These are phyloP conservation scores for Dichotomopilus funicola DNA, from an alignment of 2,329 filamentous ascomycete species.

Conservation along the genomic window DNA sequence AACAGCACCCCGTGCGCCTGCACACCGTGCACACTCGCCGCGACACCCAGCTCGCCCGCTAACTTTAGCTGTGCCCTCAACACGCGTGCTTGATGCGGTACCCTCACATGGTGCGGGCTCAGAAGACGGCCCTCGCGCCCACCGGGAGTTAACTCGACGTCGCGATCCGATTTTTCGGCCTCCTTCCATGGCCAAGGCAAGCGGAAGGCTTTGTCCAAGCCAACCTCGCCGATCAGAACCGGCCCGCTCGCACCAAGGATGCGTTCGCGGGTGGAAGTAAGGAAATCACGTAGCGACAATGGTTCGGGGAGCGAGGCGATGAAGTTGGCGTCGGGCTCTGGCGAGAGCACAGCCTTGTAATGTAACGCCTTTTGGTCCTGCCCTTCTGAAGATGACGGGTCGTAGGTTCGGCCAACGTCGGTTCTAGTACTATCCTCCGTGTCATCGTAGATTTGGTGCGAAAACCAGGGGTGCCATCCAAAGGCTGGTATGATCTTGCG, in stretches of 20 bases:
- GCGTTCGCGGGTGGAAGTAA: conserved; percentile 44
- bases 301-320: conserved; percentile 29
- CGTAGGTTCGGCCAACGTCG: conserved; percentile 30
- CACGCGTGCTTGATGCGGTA: conserved; percentile 62
- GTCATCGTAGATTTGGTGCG: conserved; percentile 67
- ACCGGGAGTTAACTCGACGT: conserved; percentile 52
- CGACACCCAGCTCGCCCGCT: conserved; percentile 58
- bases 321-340: conserved; percentile 43
- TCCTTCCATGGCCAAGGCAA: conserved; percentile 55
- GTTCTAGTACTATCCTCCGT: conserved; percentile 23
- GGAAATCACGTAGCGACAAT: conserved; percentile 16
- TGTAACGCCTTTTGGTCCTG: conserved; percentile 47
- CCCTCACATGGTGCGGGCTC: conserved; percentile 60
- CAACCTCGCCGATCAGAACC: conserved; percentile 70
- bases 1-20: conserved; percentile 68
- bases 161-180: background rate
- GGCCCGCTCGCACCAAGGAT: conserved; percentile 49
- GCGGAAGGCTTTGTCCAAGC: conserved; percentile 70
- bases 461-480: conserved; percentile 86
- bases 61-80: conserved; percentile 63
- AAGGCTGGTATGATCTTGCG: conserved; percentile 58
- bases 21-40: conserved; percentile 67
- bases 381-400: conserved; percentile 22
- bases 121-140: conserved; percentile 63
- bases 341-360: conserved; percentile 59